These are phyloP conservation scores for Glycine tomentella DNA, from an alignment of 306 rosid species.

Conservation along the genomic window DNA sequence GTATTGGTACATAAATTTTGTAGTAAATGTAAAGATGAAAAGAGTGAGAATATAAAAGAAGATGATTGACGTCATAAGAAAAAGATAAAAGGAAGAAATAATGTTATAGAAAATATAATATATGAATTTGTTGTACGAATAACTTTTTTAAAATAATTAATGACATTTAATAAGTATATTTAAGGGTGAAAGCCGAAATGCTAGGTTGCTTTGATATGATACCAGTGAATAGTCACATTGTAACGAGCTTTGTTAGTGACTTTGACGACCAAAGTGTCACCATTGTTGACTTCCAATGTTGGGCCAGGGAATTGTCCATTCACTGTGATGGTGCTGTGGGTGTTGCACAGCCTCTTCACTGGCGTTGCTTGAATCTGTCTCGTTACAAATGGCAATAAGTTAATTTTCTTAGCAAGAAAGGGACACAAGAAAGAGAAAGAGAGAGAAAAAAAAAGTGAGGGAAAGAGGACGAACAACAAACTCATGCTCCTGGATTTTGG, in stretches of 20 bases:
- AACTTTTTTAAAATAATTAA: no score
- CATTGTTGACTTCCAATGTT: conserved; percentile 80
- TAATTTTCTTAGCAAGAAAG: neutral
- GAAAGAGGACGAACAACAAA: conserved; percentile 68
- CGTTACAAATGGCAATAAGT: neutral
- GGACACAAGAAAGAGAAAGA: neutral
- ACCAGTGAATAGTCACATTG: conserved; percentile 94
- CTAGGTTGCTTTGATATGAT: conserved; percentile 18
- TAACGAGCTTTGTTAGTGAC: conserved; percentile 87
- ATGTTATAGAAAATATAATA: no score
- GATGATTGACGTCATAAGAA: no score
- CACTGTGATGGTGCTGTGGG: conserved; percentile 79
- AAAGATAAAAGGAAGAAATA: no score
- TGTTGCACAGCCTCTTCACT: conserved; percentile 99
- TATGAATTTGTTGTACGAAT: no score
- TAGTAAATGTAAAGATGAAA: no score
- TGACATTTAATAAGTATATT: no score
- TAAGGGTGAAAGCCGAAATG: neutral
- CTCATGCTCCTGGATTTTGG: conserved; percentile 68
- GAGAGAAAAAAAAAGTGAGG: neutral
- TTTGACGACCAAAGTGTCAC: conserved; percentile 82
- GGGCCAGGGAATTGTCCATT: conserved; percentile 95
- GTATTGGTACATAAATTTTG: no score
- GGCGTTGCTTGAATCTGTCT: conserved; percentile 81
- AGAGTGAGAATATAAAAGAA: no score